Base-by-base conservation (phyloP, 192 early-diverging fungal genomes). In the Gigaspora rosea region DNA sequence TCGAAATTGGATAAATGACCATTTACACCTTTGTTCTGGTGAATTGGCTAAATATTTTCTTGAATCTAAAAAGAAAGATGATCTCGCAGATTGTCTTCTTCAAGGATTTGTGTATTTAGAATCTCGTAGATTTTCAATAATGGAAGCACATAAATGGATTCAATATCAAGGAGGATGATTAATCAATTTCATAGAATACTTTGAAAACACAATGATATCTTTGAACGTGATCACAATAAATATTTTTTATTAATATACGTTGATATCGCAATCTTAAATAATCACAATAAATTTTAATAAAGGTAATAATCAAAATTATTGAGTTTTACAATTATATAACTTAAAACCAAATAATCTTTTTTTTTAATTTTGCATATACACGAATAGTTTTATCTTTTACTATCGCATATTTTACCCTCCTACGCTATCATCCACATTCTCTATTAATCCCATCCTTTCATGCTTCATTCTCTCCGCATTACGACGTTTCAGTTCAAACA, bases 401-500 rank as follows among this genome's bases (percentile, higher is more conserved):
- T 41, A 41, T 7, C 41, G 3, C 7, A 41, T 41, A 41, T 47
- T 41, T 33, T 41, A n/a, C 47, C n/a, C 35, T 22, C 36, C 33
- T 10, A 32, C 36, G 18, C 15, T 35, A 62, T 49, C 22, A 18
- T 63, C 58, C 49, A 62, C 72, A 11, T 20, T 35, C 11, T 59
- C 58, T 27, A 32, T 7, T 11, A 76, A 22, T 54, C 64, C 33
- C 33, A 76, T 41, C 12, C 50, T 70, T 66, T 84, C 79, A 8
- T 80, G 69, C 46, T 78, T 65, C 5, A 76, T 67, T 16, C 81
- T 73, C 49, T 85, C 82, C 1, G 81, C 76, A 56, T 48, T 67
- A 51, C 27, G 52, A 27, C 84, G 64, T 75, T 83, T 82, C 48
- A 90, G 80, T 67, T 90, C 86, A 86, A 95, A 93, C 7, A 96